These are phyloP conservation scores for Penstemon eatonii DNA, from an alignment of 257 asterid genomes.

Conservation along the genomic window DNA sequence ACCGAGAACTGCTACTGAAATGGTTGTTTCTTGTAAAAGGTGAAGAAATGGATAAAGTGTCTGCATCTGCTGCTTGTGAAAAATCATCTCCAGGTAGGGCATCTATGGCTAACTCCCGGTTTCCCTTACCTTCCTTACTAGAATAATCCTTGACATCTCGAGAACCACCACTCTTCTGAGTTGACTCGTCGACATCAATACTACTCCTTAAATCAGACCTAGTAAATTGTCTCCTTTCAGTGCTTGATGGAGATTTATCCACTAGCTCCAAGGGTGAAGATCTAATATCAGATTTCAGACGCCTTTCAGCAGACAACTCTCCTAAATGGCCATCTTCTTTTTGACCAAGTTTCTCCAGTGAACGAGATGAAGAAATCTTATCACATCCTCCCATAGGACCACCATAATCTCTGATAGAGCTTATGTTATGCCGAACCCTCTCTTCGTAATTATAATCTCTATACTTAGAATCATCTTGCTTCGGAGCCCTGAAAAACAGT, in stretches of 20 bases:
- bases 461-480: slow-evolving; percentile 82
- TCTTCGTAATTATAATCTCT: slow-evolving; percentile 81
- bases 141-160: slow-evolving; percentile 61
- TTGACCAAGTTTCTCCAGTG: slow-evolving; percentile 60
- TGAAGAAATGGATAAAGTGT: slow-evolving; percentile 67
- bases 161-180: slow-evolving; percentile 72
- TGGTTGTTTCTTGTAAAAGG: slow-evolving; percentile 67
- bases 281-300: slow-evolving; percentile 62
- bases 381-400: slow-evolving; percentile 52
- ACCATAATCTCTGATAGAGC: slow-evolving; percentile 59
- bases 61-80: slow-evolving; percentile 57
- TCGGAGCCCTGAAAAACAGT: slow-evolving; percentile 51
- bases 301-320: slow-evolving; percentile 72
- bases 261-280: slow-evolving; percentile 57
- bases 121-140: slow-evolving; percentile 68
- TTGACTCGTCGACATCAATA: slow-evolving; percentile 65
- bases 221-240: slow-evolving; percentile 58
- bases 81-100: slow-evolving; percentile 61
- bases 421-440: slow-evolving; percentile 50
- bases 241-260: slow-evolving; percentile 75
- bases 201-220: slow-evolving; percentile 67
- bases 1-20: slow-evolving; percentile 60
- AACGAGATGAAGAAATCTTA: slow-evolving; percentile 56
- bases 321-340: slow-evolving; percentile 62
- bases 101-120: slow-evolving; percentile 53